Base-by-base conservation (phyloP, 2,329 filamentous ascomycete species). In the Fusarium paranaense region DNA sequence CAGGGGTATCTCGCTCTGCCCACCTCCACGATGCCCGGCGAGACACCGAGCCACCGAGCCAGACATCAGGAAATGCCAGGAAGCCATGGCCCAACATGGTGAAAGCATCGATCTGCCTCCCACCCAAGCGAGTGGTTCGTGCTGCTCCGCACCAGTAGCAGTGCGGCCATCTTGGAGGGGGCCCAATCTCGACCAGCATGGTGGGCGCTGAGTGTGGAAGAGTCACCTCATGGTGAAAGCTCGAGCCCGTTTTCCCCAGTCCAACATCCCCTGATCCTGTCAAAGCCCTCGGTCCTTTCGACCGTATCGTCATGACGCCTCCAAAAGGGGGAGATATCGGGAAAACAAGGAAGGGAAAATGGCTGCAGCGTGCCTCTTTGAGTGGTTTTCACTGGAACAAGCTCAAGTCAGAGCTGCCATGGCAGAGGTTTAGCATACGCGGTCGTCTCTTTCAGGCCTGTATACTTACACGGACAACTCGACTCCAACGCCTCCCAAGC, bases 181-280 rank as follows among this genome's bases (percentile, higher is more conserved):
- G 59, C 18, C 60, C 61, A 61, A 66, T 64, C 64, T 69, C 50
- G 56, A 63, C 64, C 20, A 42, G 45, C 56, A 30, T 54, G 52
- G 62, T 65, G 58, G 69, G 42, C 38, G 56, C 22, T 58, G 56
- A 50, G 65, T 30, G 22, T 38, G 52, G 61, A 69, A 63, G 66
- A 62, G 61, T 68, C 72, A 74, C 65, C 64, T 73, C 67, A 72
- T 68, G 59, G 35, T 67, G 62, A 68, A 56, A 71, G 60, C 66
- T 65, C 59, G 67, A 66, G 65, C 62, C 72, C 25, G 33, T 62
- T 62, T 66, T 66, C 62, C 64, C 70, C 60, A 60, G 60, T 59
- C 38, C 52, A 61, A 57, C 42, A 61, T 74, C 54, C 67, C 72
- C 64, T 74, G 67, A 64, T 66, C 52, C 64, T 35, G 54, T 70